Base-by-base conservation (phyloP, 495 filamentous ascomycete genomes). In the Daldinia caldariorum region DNA sequence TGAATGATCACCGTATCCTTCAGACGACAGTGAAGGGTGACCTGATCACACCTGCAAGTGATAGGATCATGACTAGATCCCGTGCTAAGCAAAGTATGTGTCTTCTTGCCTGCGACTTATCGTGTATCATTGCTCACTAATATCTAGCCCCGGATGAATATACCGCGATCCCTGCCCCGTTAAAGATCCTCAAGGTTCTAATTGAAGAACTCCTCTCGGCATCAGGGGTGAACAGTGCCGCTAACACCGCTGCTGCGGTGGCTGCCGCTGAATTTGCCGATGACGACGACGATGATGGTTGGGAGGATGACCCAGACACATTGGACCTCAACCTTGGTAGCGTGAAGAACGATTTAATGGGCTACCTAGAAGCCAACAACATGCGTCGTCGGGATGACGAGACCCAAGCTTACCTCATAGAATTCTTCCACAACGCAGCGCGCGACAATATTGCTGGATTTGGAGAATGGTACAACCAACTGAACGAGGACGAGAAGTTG, bases 111-210 rank as follows among this genome's bases (percentile, higher is more conserved):
- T 31, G 38, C 20, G 3, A 26, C 16, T 16, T 34, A 35, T 49
- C 26, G 18, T 65, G 32, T 20, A 54, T 35, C 20, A 49, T 38
- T 32, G n/a, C 68, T 69, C 41, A 68, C 41, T 70, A 45, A 8
- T 7, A 9, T 38, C 12, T 16, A 91, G 92, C 93, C 73, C 95
- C 95, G 2, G 94, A 97, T 72, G 89, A 88, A 73, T 98, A 88
- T 82, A 97, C 94, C n/a, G 88, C 90, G 63, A 89, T 98, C 51
- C 84, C 93, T 0, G 93, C 93, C 0, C 89, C 92, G 2, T 82
- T 99, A 74, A 99, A 99, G 81, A 97, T 99, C 74, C 81, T 97
- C 79, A 99, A 99, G 82, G 91, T 99, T 7, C 86, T 99, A 0
- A 89, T 97, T 55, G 91, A 97, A 75, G 95, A 99, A 78, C 86